Conservation (phyloP, 805 yeast genomes). For the Nakazawaea ambrosiae region DNA sequence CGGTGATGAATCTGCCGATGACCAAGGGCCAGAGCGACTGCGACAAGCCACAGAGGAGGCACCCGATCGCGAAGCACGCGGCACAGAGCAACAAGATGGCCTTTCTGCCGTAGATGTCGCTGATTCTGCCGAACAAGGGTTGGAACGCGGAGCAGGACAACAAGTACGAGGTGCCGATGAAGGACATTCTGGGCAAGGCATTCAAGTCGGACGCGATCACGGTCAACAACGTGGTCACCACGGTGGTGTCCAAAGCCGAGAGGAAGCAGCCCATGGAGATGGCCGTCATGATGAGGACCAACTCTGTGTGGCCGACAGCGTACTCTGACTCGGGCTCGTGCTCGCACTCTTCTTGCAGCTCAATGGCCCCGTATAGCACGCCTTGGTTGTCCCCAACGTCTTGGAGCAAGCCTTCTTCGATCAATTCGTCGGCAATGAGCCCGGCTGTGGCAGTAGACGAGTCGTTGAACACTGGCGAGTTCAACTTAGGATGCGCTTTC, state of each 20-base stretch:
- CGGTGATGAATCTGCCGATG: constrained; percentile 65
- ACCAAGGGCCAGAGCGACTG: constrained; percentile 35
- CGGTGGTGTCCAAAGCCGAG: constrained; percentile 47
- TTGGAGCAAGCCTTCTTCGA: not conserved
- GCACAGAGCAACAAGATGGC: constrained; percentile 26
- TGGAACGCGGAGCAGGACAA: constrained; percentile 42
- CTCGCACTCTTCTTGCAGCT: not conserved
- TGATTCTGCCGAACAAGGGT: constrained; percentile 47
- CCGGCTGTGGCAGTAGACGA: constrained; percentile 13
- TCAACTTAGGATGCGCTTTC: constrained; percentile 1
- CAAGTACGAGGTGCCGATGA: constrained; percentile 37
- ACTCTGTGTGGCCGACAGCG: constrained; percentile 5
- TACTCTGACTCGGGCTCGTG: constrained; percentile 1
- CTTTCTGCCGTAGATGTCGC: constrained; percentile 48
- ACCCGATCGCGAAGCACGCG: constrained; percentile 29
- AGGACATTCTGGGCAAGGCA: constrained; percentile 32
- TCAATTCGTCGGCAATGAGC: constrained; percentile 11
- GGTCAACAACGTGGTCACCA: constrained; percentile 45
- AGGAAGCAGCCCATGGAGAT: constrained; percentile 21
- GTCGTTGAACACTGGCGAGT: constrained; percentile 10
- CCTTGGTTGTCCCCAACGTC: not conserved
- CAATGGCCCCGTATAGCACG: not conserved
- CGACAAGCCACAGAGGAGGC: constrained; percentile 34
- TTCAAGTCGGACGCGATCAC: constrained; percentile 45
- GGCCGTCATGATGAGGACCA: constrained; percentile 11